Conservation (phyloP, 441 rosid genomes). For the Isatis lusitanica region DNA sequence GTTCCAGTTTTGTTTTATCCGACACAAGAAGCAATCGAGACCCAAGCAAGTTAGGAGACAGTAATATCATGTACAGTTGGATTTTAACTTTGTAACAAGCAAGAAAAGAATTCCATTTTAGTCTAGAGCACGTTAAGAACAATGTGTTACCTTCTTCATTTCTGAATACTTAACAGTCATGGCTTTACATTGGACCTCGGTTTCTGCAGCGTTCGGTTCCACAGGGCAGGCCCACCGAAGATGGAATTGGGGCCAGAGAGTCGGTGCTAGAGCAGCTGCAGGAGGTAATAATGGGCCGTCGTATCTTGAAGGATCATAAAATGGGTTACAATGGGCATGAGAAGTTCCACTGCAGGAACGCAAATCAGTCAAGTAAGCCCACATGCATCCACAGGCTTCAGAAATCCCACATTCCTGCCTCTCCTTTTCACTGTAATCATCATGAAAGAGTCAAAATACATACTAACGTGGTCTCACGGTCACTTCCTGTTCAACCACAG, state of each 20-base stretch:
- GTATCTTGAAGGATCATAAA: constrained; percentile 67
- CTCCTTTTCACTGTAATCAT: constrained; percentile 82
- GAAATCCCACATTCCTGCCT: constrained; percentile 64
- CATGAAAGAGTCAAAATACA: constrained; percentile 3
- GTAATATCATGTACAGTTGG: neutral
- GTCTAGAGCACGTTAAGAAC: constrained; percentile 1
- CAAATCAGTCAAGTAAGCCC: constrained; percentile 82
- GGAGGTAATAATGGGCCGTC: constrained; percentile 68
- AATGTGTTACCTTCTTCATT: constrained; percentile 57
- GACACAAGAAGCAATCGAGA: constrained; percentile 12
- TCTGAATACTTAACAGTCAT: constrained; percentile 61
- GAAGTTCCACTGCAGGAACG: constrained; percentile 60
- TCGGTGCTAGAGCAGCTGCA: constrained; percentile 96
- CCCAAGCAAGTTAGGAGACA: neutral
- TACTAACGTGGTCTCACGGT: neutral
- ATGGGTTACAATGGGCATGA: constrained; percentile 79
- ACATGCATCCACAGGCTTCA: constrained; percentile 83
- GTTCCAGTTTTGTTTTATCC: constrained; percentile 23
- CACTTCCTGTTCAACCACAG: constrained; percentile 1
- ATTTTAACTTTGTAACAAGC: neutral
- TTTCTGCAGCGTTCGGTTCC: constrained; percentile 75
- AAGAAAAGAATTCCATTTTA: neutral
- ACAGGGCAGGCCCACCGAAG: constrained; percentile 94
- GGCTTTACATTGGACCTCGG: constrained; percentile 65
- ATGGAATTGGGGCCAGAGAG: constrained; percentile 93